phyloP scores from a whole-genome alignment of 108 stramenopile genomes.

The Skeletonema potamos region DNA sequence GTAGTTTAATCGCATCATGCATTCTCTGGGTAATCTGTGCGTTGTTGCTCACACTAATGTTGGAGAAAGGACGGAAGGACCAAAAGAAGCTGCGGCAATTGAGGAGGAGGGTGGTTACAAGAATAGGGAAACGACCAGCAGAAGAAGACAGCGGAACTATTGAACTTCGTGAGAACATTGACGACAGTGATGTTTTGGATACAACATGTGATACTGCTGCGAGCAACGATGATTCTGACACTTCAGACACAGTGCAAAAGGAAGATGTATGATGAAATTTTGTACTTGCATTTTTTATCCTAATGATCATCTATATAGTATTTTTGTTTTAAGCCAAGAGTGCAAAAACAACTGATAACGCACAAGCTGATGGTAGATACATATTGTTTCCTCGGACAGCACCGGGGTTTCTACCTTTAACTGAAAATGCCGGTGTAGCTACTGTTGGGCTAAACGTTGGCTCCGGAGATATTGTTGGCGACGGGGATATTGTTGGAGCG shows the following conservation, averaged over 20 bases:
- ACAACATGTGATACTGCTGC: neutral
- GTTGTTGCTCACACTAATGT: slow-evolving; percentile 16
- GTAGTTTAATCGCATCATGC: slow-evolving; percentile 21
- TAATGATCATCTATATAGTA: neutral
- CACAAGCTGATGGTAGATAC: neutral
- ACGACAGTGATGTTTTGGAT: neutral
- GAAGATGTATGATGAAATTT: neutral
- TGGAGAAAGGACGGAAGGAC: slow-evolving; percentile 16
- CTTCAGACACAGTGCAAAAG: neutral
- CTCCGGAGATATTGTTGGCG: slow-evolving; percentile 38
- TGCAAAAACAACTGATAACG: neutral
- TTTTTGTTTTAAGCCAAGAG: neutral
- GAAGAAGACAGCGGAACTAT: neutral
- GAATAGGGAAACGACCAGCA: neutral
- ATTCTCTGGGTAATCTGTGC: slow-evolving; percentile 33
- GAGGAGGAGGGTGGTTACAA: neutral
- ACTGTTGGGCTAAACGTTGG: slow-evolving; percentile 13
- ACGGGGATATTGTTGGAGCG: slow-evolving; percentile 42
- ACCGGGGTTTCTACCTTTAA: neutral
- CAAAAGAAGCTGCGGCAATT: neutral
- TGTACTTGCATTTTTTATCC: neutral
- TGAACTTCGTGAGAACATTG: neutral
- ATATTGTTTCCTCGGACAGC: neutral
- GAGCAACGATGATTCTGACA: neutral
- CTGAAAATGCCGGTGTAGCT: neutral